Evolutionary conservation across 495 filamentous ascomycete species (phyloP), one percentile per base, ranked within the genome.

Genomic region (Sabuloglossum arenarium): DNA sequence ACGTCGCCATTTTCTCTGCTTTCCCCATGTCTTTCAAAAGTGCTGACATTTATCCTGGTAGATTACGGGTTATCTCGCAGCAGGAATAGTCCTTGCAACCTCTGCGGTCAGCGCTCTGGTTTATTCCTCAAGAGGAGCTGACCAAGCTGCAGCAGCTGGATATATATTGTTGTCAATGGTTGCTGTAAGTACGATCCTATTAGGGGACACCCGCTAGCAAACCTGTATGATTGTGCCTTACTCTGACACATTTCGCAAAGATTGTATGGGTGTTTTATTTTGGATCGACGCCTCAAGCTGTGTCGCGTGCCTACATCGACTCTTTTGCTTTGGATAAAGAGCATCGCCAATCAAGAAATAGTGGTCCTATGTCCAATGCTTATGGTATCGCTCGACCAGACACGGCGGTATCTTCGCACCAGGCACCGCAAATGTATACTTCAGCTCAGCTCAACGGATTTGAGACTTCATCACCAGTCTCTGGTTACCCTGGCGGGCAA

Each of bases 251-350:
- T 4, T 1, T 21, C 4, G 10, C n/a, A 23, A 43, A 96, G 90
- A 85, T 96, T 63, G 78, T 97, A 50, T 99, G 91, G 91, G 94
- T 97, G 59, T 94, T 95, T 71, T 95, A 97, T 71, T 99, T 94
- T 63, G 91, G 91, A 56, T 95, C 91, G 8, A 81, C 85, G 1
- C 88, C 93, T 6, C 81, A 86, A 54, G 86, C 89, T n/a, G 74
- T 80, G 55, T 85, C 88, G 59, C 86, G 89, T 56, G 82, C 85
- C 39, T 94, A 90, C 65, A 84, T 96, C 59, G 93, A 99, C 69
- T 95, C 90, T 1, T 96, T 95, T 62, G 89, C 93, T 34, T 75
- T 97, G 4, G 77, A 93, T 71, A 96, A 95, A 70, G 88, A 93
- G 61, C 73, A 78, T 29, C 71, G 74, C 39, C 67, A 66, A 14